Conservation (phyloP, 345 rosid species). For the Passiflora organensis region DNA sequence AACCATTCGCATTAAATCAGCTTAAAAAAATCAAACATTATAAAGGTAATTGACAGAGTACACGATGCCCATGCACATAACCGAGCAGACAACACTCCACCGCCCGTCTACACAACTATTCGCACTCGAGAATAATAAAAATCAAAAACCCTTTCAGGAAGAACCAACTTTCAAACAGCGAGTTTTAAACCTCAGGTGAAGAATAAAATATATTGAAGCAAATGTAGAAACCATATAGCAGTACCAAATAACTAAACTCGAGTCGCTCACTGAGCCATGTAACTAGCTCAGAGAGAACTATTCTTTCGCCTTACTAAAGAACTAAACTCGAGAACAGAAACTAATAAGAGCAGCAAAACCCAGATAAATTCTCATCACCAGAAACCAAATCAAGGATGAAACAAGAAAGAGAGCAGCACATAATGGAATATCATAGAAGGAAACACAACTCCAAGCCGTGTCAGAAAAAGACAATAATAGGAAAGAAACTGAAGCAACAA, state of each 20-base stretch:
- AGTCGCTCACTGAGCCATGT: no score
- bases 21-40: background rate
- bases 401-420: background rate
- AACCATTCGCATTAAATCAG: background rate
- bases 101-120: no score
- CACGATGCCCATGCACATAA: slow-evolving; percentile 4
- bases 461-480: background rate
- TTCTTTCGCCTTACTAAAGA: no score
- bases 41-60: background rate
- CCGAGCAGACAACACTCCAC: background rate
- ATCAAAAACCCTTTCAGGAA: background rate
- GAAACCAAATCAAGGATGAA: slow-evolving; percentile 27
- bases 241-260: slow-evolving; percentile 18
- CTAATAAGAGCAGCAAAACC: slow-evolving; percentile 15
- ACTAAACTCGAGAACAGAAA: slow-evolving; percentile 21
- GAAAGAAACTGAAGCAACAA: slow-evolving; percentile 3
- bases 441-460: no score
- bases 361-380: slow-evolving; percentile 20
- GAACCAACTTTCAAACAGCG: slow-evolving; percentile 3
- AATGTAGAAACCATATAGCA: slow-evolving; percentile 9
- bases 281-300: no score
- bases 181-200: slow-evolving; percentile 37
- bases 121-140: background rate
- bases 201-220: background rate
- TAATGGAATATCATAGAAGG: no score